Conservation (phyloP, 139 green algal species). For the Picochlorum costavermella region DNA sequence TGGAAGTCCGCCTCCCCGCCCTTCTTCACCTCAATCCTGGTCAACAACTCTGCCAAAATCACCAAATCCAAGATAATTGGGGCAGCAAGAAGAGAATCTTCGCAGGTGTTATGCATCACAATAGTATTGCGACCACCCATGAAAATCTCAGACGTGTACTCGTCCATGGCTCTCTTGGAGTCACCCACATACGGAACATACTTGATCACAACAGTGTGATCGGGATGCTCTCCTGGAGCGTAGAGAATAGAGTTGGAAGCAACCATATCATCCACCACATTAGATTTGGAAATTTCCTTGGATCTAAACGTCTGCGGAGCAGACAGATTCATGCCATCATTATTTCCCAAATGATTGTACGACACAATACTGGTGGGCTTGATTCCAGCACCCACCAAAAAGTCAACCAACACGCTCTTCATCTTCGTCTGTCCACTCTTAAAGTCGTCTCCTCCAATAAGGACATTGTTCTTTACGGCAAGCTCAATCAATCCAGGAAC, state of each 20-base stretch:
- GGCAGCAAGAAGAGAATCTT: conserved; percentile 91
- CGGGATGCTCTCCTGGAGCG: conserved; percentile 85
- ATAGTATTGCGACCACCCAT: conserved; percentile 95
- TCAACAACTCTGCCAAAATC: conserved; percentile 90
- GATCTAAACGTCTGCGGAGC: conserved; percentile 85
- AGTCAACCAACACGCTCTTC: conserved; percentile 97
- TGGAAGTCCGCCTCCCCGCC: conserved; percentile 67
- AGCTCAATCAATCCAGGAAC: conserved; percentile 79
- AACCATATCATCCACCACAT: conserved; percentile 99
- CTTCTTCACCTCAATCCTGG: conserved; percentile 77
- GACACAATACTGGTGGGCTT: conserved; percentile 96
- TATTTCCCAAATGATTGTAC: conserved; percentile 99
- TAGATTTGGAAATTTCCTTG: conserved; percentile 96
- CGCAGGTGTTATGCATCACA: conserved; percentile 98
- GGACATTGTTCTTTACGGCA: conserved; percentile 62
- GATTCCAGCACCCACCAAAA: conserved; percentile 92
- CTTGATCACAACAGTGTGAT: conserved; percentile 99
- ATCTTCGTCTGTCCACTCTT: conserved; percentile 97
- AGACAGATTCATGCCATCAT: conserved; percentile 96
- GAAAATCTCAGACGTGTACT: conserved; percentile 97
- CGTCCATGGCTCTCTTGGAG: conserved; percentile 97
- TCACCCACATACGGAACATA: conserved; percentile 97
- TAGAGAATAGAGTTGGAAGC: conserved; percentile 90
- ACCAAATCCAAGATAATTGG: conserved; percentile 98
- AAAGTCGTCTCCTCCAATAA: conserved; percentile 99